Evolutionary conservation across 2,329 filamentous ascomycete species (phyloP).

Genomic region (Colletotrichum costaricense): DNA sequence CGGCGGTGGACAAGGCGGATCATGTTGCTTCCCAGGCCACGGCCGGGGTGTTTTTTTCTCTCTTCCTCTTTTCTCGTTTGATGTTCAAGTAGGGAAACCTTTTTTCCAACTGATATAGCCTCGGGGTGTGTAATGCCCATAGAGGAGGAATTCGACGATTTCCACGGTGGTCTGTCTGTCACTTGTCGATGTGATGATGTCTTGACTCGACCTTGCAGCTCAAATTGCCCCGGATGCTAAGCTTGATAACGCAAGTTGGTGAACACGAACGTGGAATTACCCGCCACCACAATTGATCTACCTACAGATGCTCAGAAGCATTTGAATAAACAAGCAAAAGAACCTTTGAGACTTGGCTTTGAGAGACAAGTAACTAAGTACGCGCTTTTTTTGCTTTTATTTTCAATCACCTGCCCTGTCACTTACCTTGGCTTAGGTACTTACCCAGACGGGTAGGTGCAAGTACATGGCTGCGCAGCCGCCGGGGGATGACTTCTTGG

Average conservation of each 20-base stretch:
- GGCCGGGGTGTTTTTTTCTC: constrained; percentile 4
- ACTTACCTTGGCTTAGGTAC: too few relatives aligned
- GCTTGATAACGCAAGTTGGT: neutral
- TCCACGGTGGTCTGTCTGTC: neutral
- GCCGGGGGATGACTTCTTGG: neutral
- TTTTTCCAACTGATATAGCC: neutral
- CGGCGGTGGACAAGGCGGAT: neutral
- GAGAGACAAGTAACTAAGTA: neutral
- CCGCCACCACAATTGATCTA: too few relatives aligned
- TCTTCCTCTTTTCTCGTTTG: neutral
- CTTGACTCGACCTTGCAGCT: neutral
- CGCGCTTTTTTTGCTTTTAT: neutral
- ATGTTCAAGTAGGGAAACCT: neutral
- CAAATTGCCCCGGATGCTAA: neutral
- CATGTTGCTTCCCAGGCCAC: constrained; percentile 13
- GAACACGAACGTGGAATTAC: too few relatives aligned
- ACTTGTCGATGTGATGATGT: neutral
- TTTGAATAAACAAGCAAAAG: too few relatives aligned
- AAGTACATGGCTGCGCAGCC: neutral
- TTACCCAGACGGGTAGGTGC: neutral
- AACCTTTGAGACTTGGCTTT: neutral
- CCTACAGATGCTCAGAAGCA: too few relatives aligned
- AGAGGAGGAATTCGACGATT: constrained; percentile 17
- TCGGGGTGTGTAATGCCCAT: neutral
- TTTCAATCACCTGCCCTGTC: neutral